Conservation (phyloP, 73 alveolate genomes). For the Urostyla sp. region DNA sequence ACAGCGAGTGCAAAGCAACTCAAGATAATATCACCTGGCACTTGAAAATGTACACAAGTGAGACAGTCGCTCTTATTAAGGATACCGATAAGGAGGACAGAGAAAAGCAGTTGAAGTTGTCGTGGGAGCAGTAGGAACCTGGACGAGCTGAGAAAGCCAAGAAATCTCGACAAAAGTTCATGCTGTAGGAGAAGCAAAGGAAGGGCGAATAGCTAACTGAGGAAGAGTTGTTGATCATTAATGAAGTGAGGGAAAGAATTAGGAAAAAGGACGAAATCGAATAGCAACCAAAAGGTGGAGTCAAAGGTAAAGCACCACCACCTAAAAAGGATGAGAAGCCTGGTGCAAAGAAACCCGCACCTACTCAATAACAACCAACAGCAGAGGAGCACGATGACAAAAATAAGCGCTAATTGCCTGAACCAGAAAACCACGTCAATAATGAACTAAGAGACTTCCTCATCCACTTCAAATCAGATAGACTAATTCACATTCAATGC, state of each 20-base stretch:
- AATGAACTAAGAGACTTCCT: conserved; percentile 64
- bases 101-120: conserved; percentile 91
- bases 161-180: conserved; percentile 84
- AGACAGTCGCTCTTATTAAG: conserved; percentile 91
- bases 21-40: conserved; percentile 85
- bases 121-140: conserved; percentile 98
- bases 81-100: conserved; percentile 97
- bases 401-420: conserved; percentile 45
- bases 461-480: conserved; percentile 61
- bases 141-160: conserved; percentile 98
- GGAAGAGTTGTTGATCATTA: conserved; percentile 81
- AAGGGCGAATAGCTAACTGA: conserved; percentile 87
- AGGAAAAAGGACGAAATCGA: conserved; percentile 83
- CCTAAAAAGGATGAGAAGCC: conserved; percentile 74
- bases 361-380: conserved; percentile 42
- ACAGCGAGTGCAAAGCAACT: conserved; percentile 81
- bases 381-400: conserved; percentile 56
- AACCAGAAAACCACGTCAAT: conserved; percentile 70
- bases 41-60: conserved; percentile 88
- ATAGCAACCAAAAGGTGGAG: conserved; percentile 47
- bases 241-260: conserved; percentile 87
- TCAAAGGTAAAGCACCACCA: conserved; percentile 68
- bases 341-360: conserved; percentile 49
- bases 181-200: conserved; percentile 76
- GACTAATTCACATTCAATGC: conserved; percentile 61